Conservation (phyloP, 2,329 filamentous ascomycete genomes). For the Exserohilum rostratum region DNA sequence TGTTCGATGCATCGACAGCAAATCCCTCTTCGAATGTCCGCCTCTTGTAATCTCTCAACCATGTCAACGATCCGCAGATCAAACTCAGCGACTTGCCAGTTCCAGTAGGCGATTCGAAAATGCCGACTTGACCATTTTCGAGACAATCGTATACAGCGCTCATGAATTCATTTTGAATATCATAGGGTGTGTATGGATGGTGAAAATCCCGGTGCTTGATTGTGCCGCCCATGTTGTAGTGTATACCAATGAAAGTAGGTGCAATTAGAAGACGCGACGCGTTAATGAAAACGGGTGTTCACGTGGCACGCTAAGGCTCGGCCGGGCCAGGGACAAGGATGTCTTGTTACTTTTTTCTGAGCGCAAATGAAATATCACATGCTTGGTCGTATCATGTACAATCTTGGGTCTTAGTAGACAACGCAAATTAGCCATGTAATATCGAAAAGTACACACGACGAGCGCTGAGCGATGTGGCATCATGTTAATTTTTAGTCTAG, state of each 20-base stretch:
- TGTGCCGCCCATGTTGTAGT: conserved; percentile 23
- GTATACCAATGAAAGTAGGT: not conserved
- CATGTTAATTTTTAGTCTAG: not conserved
- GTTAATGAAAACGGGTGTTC: conserved; percentile 14
- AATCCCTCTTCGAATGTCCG: conserved; percentile 61
- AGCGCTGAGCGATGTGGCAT: not conserved
- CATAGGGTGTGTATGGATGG: conserved; percentile 86
- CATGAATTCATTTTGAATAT: conserved; percentile 90
- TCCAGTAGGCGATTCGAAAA: conserved; percentile 93
- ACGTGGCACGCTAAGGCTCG: conserved; percentile 7
- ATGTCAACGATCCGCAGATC: conserved; percentile 86
- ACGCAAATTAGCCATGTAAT: no score
- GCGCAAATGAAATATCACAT: not conserved
- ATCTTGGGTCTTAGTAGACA: no score
- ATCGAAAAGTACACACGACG: not conserved
- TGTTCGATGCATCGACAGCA: conserved; percentile 55
- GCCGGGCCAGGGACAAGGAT: not conserved
- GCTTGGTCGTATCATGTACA: not conserved
- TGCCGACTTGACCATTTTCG: conserved; percentile 79
- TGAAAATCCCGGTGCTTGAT: conserved; percentile 66
- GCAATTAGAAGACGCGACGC: conserved; percentile 6
- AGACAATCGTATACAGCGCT: conserved; percentile 78
- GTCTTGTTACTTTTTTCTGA: not conserved
- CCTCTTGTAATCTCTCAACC: conserved; percentile 84
- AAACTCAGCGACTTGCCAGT: conserved; percentile 91